Evolutionary conservation across 768 basidiomycete species (phyloP), one percentile per base, ranked within the genome.

Genomic region (Suillus placidus): DNA sequence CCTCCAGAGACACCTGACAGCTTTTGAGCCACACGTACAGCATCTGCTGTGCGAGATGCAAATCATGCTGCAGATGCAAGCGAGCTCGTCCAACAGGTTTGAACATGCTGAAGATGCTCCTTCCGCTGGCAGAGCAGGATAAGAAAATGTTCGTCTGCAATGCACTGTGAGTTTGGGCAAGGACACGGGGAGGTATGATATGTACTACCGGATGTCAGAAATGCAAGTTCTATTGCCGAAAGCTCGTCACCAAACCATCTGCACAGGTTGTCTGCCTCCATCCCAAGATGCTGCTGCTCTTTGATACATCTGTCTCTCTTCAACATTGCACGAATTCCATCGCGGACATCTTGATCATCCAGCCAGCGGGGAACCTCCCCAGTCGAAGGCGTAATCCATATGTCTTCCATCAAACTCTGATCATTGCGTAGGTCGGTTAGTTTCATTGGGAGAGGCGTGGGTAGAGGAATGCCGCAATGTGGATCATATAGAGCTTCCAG

Each of bases 391-490:
- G 61, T 68, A 1, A 79, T 77, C 79, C 78, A 81, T 0, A 79
- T 72, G 65, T 80, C 78, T 35, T 79, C 73, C 71, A 80, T 71
- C 1, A 82, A 70, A 6, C 49, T 58, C 0, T 74, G 55, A 56
- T 56, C 26, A 32, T 18, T 56, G 7, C 26, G 2, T n/a, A 56
- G 55, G 5, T 32, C 26, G 1, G 60, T 62, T 0, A 82, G 64
- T 10, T 76, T 65, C 0, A 71, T 74, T 0, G 76, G 76, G 0
- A 81, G 73, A 1, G 70, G 73, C 5, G 64, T 37, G 0, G 79
- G 81, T 16, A 80, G 61, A 0, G 78, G 78, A 20, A 82, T 72
- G 2, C 62, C 54, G 64, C 73, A 77, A 9, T n/a, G 4, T 30
- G 38, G 47, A 5, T 60, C 57, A n/a, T 60, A 60, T 8, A 60